Evolutionary conservation across 192 early-diverging fungal genomes (phyloP), one percentile per base, ranked within the genome.

Genomic region (Phycomyces nitens): DNA sequence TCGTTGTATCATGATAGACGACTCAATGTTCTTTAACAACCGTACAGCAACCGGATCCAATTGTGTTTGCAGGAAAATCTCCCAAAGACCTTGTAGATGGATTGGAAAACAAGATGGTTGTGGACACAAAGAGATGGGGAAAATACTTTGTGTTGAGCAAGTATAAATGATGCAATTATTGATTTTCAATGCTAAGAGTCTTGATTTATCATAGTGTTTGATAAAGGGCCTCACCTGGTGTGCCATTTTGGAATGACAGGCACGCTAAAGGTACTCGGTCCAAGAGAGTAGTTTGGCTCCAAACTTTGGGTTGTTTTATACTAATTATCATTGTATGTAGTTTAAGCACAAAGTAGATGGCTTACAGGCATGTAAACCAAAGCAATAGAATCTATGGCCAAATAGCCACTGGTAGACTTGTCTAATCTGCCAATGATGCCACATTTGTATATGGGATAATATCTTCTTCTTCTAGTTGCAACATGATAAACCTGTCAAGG

Each of bases 231-330:
- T 18, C 66, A 80, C 53, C 42, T 78, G 0, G 84, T 92, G 5
- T 41, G 86, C 58, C 90, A 94, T 68, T 80, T 89, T 68, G 93
- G 91, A 27, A 89, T 91, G 89, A 85, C 88, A 3, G 85, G 87
- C n/a, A 63, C 75, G 56, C 53, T 82, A 5, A 20, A 43, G 29
- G 81, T 82, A 71, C 23, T 9, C 29, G 7, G 26, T 18, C n/a
- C n/a, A n/a, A n/a, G n/a, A n/a, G n/a, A n/a, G n/a, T n/a, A n/a
- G n/a, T n/a, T n/a, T n/a, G n/a, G n/a, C n/a, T n/a, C n/a, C n/a
- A n/a, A n/a, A n/a, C n/a, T n/a, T n/a, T n/a, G n/a, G n/a, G n/a
- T n/a, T n/a, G n/a, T n/a, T n/a, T n/a, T n/a, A n/a, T n/a, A n/a
- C n/a, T n/a, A n/a, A n/a, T n/a, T n/a, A n/a, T n/a, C n/a, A n/a